Evolutionary conservation across 192 early-diverging fungal species (phyloP).

Genomic region (Coemansia sp.): DNA sequence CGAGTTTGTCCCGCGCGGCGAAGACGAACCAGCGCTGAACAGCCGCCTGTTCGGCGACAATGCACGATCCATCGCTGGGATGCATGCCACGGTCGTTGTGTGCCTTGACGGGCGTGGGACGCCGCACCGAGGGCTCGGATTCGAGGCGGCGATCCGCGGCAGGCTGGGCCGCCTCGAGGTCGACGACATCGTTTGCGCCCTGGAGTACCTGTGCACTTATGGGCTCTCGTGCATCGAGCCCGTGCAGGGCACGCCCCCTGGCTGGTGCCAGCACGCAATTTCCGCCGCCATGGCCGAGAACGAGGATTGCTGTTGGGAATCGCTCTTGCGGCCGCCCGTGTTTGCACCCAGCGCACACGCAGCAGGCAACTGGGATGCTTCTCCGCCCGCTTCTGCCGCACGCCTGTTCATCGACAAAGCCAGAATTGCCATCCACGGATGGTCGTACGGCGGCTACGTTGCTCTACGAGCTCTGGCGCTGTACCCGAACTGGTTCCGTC

Average conservation of each 20-base stretch:
- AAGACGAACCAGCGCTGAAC: background rate
- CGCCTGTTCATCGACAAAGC: constrained; percentile 56
- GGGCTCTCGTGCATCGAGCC: constrained; percentile 4
- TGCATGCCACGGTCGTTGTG: constrained; percentile 57
- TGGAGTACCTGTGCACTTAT: constrained; percentile 18
- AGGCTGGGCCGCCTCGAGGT: constrained; percentile 56
- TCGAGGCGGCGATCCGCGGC: constrained; percentile 60
- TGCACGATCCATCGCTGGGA: background rate
- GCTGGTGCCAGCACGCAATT: constrained; percentile 7
- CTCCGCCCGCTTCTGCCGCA: background rate
- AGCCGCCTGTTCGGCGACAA: too few relatives aligned
- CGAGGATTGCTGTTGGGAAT: too few relatives aligned
- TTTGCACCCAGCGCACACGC: constrained; percentile 1
- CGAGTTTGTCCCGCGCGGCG: constrained; percentile 38
- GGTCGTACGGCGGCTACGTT: constrained; percentile 79
- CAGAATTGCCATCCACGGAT: constrained; percentile 71
- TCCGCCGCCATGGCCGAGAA: background rate
- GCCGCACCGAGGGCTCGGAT: constrained; percentile 62
- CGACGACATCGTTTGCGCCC: constrained; percentile 52
- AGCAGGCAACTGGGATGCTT: constrained; percentile 2
- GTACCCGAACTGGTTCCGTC: constrained; percentile 62
- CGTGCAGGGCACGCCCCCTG: background rate
- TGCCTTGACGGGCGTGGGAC: constrained; percentile 72
- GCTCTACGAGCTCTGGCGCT: constrained; percentile 65
- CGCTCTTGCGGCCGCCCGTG: constrained; percentile 32